Conservation (phyloP, 176 grass and related monocot species). For the Juncus inflexus region DNA sequence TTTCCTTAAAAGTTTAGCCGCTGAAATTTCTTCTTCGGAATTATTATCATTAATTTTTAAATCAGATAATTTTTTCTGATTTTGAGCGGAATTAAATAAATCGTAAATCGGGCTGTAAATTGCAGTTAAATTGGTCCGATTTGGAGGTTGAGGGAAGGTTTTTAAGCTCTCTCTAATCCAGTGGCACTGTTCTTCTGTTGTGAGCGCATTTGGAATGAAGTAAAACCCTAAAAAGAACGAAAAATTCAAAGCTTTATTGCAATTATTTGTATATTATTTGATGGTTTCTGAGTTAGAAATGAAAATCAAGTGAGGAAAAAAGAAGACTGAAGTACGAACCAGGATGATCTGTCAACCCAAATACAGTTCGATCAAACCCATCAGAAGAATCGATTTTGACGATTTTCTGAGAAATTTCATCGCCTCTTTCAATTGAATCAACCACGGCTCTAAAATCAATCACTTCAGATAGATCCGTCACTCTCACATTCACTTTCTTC, state of each 20-base stretch:
- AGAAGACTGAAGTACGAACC: constrained; percentile 20
- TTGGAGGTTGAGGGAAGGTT: constrained; percentile 83
- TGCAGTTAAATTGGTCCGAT: constrained; percentile 73
- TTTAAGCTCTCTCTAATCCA: constrained; percentile 81
- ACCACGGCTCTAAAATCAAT: constrained; percentile 51
- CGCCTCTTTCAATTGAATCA: constrained; percentile 20
- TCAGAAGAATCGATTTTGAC: constrained; percentile 31
- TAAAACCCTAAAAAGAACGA: constrained; percentile 58
- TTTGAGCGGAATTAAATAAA: constrained; percentile 53
- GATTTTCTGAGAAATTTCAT: constrained; percentile 32
- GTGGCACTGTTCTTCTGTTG: constrained; percentile 59
- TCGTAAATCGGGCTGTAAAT: constrained; percentile 62
- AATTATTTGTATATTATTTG: not conserved
- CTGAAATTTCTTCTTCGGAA: constrained; percentile 32
- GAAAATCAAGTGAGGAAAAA: not conserved
- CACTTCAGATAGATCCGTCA: constrained; percentile 31
- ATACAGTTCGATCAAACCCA: constrained; percentile 53
- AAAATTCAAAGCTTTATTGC: constrained; percentile 1
- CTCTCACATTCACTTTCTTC: constrained; percentile 17
- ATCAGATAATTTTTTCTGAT: constrained; percentile 52
- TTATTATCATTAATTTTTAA: constrained; percentile 24
- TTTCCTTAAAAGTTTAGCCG: constrained; percentile 59
- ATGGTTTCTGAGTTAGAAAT: not conserved
- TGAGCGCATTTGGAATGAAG: constrained; percentile 70
- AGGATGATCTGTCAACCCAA: constrained; percentile 51